Evolutionary conservation across 192 early-diverging fungal genomes (phyloP), one percentile per base, ranked within the genome.

Genomic region (Allomyces arbusculus): DNA sequence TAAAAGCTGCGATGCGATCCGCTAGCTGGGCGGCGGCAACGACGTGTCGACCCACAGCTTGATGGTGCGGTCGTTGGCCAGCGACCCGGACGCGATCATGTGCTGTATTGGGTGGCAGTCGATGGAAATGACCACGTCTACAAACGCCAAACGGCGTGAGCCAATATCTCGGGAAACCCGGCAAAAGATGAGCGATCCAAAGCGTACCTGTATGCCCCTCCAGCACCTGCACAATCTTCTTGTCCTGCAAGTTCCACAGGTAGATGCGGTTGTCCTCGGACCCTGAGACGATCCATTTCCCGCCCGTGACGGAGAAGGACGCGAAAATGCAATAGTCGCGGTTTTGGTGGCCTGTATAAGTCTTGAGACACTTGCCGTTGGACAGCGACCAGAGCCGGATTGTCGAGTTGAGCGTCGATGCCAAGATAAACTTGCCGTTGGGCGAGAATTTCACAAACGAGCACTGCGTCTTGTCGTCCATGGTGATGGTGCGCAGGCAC

Each of bases 361-460:
- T 86, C 75, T 97, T 97, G n/a, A 99, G 74, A 66, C 92, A 96
- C 71, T 97, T 96, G 43, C 89, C 90, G 24, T 86, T 90, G 26
- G 91, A 87, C 72, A 91, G 89, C 74, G 85, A 88, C 96, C 96
- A 99, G 62, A 99, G 80, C 12, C 92, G 84, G 62, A 99, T 75
- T 25, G 91, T 95, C 70, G 82, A 90, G 79, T 99, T 94, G 63
- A 90, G 80, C 11, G 91, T 94, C 10, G 91, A 86, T 10, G 96
- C 91, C 50, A 99, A 78, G 67, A 99, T 92, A 71, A 91, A 99
- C 78, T 97, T 96, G 65, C 94, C 91, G 74, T 99, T 99, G 44
- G 96, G 96, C 33, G 94, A 97, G 72, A 99, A 99, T 73, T 93
- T 94, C 16, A 94, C 93, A 79, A 90, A 95, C 9, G 91, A 88